Percentiles rank a stretch among this genome's conserved stretches.
phyloP scores from a whole-genome alignment of 805 yeast species.

The Maudiozyma barnettii region DNA sequence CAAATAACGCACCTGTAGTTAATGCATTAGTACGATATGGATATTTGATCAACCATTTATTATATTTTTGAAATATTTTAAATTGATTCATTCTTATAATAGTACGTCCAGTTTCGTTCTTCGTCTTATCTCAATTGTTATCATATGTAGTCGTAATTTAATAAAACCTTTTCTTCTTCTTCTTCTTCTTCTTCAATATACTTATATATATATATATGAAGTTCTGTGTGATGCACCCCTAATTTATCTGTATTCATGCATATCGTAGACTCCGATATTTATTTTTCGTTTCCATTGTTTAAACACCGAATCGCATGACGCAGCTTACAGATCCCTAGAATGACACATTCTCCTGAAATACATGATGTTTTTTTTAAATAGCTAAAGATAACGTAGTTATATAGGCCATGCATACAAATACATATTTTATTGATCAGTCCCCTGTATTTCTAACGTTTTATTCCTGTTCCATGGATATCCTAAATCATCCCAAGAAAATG shows the following conservation, averaged over 20 bases:
- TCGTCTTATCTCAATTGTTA: neutral
- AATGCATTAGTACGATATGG: constrained; percentile 48
- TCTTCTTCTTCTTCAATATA: neutral
- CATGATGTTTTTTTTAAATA: no score
- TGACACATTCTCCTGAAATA: neutral
- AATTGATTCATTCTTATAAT: neutral
- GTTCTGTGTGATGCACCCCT: no score
- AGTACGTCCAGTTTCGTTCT: neutral
- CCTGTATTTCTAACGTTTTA: neutral
- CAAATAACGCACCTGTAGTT: constrained; percentile 54
- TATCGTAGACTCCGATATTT: no score
- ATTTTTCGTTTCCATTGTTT: no score
- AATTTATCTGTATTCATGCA: no score
- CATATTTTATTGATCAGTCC: neutral
- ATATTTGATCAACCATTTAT: constrained; percentile 28
- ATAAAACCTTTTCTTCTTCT: neutral
- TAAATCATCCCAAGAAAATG: neutral
- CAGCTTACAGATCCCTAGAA: no score
- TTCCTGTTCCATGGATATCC: neutral
- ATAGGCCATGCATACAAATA: neutral
- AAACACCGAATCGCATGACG: no score
- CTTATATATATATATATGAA: no score
- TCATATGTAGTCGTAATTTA: no score
- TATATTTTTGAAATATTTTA: constrained; percentile 16
- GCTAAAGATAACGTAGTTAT: neutral